Conservation (phyloP, 805 yeast species). For the Kodamaea kaohsiungensis region DNA sequence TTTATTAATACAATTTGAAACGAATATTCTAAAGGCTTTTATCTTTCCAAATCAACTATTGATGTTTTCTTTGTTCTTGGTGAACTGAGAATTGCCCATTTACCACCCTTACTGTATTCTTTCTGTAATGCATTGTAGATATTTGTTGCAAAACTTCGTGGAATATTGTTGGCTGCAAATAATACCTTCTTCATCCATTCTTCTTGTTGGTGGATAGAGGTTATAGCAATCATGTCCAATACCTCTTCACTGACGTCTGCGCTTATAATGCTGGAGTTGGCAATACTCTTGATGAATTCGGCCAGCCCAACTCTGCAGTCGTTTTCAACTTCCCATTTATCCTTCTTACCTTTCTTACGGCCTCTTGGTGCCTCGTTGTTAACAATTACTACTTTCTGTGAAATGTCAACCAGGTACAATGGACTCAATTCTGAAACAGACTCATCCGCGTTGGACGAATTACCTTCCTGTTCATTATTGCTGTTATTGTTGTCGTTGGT, state of each 20-base stretch:
- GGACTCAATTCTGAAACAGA: slow-evolving; percentile 14
- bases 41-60: slow-evolving; percentile 30
- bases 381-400: slow-evolving; percentile 64
- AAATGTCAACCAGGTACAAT: slow-evolving; percentile 25
- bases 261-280: slow-evolving; percentile 70
- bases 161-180: slow-evolving; percentile 71
- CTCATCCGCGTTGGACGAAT: slow-evolving; percentile 23
- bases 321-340: slow-evolving; percentile 75
- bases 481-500: slow-evolving; percentile 7
- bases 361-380: slow-evolving; percentile 83
- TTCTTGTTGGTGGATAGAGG: slow-evolving; percentile 73
- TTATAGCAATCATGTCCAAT: slow-evolving; percentile 75
- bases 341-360: slow-evolving; percentile 71
- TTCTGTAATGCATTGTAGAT: slow-evolving; percentile 72
- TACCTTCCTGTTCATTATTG: slow-evolving; percentile 16
- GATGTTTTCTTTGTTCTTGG: slow-evolving; percentile 71
- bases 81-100: slow-evolving; percentile 76
- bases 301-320: slow-evolving; percentile 64
- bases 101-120: slow-evolving; percentile 70
- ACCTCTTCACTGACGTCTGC: slow-evolving; percentile 85
- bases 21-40: background rate
- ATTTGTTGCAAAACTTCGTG: slow-evolving; percentile 75
- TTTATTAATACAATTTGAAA: background rate
- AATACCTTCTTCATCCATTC: slow-evolving; percentile 85
- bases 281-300: slow-evolving; percentile 52